phyloP scores from a whole-genome alignment of 805 yeast genomes.

The Lachancea dasiensis region DNA sequence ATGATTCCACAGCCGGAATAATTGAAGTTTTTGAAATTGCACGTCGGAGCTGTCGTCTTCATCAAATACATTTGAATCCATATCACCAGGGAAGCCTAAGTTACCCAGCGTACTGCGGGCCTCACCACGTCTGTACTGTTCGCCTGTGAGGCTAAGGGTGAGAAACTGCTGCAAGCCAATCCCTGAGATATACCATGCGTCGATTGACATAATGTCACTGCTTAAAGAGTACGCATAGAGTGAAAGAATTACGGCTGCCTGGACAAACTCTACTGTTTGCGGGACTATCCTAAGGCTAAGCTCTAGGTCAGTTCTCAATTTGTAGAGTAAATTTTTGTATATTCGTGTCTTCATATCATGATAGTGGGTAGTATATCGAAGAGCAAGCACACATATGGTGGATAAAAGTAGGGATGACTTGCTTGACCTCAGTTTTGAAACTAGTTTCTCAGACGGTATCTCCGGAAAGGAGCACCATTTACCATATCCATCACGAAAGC shows the following conservation, averaged over 20 bases:
- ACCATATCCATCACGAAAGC: slow-evolving; percentile 62
- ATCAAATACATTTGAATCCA: too few relatives aligned
- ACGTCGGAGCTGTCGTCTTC: too few relatives aligned
- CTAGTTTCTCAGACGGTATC: slow-evolving; percentile 41
- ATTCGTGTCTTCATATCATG: slow-evolving; percentile 35
- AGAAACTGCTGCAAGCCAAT: slow-evolving; percentile 59
- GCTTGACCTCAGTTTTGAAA: slow-evolving; percentile 40
- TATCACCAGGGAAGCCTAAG: slow-evolving; percentile 14
- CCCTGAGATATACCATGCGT: slow-evolving; percentile 66
- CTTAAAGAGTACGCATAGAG: slow-evolving; percentile 61
- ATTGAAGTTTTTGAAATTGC: slow-evolving; percentile 47
- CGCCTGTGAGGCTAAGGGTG: slow-evolving; percentile 39
- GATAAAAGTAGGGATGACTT: slow-evolving; percentile 62
- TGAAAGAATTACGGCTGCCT: slow-evolving; percentile 59
- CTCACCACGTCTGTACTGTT: slow-evolving; percentile 9
- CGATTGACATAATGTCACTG: slow-evolving; percentile 46
- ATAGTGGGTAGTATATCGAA: slow-evolving; percentile 39
- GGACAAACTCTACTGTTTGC: slow-evolving; percentile 54
- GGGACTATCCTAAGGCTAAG: slow-evolving; percentile 39
- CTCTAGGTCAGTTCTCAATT: slow-evolving; percentile 46
- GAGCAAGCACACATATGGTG: slow-evolving; percentile 55
- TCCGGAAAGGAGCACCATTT: slow-evolving; percentile 74
- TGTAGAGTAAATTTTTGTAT: slow-evolving; percentile 40
- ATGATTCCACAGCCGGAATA: slow-evolving; percentile 64
- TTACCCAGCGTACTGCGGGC: slow-evolving; percentile 2